Conservation (phyloP, 2,329 filamentous ascomycete species). For the Cercospora sesami region DNA sequence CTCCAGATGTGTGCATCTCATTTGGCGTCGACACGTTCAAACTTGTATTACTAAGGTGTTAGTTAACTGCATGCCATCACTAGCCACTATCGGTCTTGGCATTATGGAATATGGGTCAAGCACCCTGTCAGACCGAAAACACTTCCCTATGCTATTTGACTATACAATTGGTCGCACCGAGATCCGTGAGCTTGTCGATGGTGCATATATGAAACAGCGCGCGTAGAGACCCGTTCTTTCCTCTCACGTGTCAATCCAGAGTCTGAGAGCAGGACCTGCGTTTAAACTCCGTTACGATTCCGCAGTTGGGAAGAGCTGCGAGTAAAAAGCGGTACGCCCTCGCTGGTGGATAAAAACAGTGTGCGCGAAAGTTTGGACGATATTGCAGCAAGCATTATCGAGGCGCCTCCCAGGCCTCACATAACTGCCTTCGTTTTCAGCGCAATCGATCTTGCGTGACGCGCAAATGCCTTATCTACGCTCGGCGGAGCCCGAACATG, state of each 20-base stretch:
- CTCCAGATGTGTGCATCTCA: background rate
- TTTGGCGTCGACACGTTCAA: background rate
- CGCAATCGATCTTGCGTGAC: background rate
- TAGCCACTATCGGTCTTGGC: background rate
- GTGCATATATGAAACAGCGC: background rate
- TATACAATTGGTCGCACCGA: background rate
- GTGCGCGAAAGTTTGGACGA: background rate
- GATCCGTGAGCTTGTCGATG: background rate
- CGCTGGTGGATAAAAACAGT: background rate
- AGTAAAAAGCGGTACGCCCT: background rate
- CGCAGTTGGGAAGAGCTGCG: background rate
- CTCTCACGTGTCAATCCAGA: background rate
- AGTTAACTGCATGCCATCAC: background rate
- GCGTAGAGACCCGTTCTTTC: background rate
- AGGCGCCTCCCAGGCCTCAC: background rate
- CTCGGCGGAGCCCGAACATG: background rate
- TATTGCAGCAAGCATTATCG: background rate
- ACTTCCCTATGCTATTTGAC: background rate
- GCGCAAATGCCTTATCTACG: background rate
- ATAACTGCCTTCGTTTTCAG: background rate
- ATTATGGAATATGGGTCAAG: background rate
- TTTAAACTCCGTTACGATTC: background rate
- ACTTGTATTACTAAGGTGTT: background rate
- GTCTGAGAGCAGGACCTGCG: background rate
- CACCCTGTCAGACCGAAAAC: background rate